phyloP scores from a whole-genome alignment of 2,329 filamentous ascomycete species.

The Penicillium fuscoglaucum region DNA sequence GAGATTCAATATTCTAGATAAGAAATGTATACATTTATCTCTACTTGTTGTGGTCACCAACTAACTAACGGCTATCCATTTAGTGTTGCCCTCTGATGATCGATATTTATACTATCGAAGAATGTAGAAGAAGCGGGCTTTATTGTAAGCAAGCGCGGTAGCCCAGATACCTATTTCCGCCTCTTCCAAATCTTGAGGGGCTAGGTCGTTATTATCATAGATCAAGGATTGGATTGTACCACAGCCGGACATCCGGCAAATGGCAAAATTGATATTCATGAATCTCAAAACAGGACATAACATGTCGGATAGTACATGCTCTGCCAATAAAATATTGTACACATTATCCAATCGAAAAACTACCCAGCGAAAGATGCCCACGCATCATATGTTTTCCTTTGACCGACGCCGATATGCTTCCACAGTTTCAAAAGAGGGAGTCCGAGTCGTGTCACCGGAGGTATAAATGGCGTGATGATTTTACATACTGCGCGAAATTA shows the following conservation, averaged over 20 bases:
- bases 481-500: constrained; percentile 18
- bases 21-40: not conserved
- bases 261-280: constrained; percentile 27
- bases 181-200: not conserved
- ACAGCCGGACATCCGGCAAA: constrained; percentile 16
- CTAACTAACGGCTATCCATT: too few species aligned
- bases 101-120: not conserved
- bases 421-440: constrained; percentile 11
- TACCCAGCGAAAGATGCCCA: constrained; percentile 16
- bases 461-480: constrained; percentile 13
- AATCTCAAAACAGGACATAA: constrained; percentile 9
- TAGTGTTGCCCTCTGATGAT: not conserved
- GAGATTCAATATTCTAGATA: not conserved
- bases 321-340: constrained; percentile 26
- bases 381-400: constrained; percentile 15
- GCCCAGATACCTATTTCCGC: not conserved
- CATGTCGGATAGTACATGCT: constrained; percentile 12
- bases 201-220: not conserved
- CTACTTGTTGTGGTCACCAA: not conserved
- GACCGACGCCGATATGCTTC: constrained; percentile 24
- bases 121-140: not conserved
- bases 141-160: not conserved
- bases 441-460: constrained; percentile 12
- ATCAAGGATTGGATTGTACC: not conserved
- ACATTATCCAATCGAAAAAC: constrained; percentile 18